Evolutionary conservation across 345 rosid genomes (phyloP).

Genomic region (Xanthoceras sorbifolium): DNA sequence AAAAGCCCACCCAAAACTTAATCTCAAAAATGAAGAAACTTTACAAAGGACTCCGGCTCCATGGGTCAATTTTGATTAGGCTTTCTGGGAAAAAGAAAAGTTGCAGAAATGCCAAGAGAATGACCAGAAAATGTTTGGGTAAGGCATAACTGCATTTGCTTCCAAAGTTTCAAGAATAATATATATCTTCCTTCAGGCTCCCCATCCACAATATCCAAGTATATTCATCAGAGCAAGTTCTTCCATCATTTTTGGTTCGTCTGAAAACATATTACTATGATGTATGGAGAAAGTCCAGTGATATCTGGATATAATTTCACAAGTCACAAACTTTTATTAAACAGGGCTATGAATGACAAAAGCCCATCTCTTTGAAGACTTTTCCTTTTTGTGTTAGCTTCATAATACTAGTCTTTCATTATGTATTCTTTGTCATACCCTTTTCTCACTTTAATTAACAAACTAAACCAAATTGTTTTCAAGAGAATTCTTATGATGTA

Average conservation of each 20-base stretch:
- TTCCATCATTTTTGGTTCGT: neutral
- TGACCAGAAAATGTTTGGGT: neutral
- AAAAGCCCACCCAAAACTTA: no score
- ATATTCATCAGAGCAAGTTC: neutral
- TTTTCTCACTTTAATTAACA: neutral
- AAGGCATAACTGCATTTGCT: neutral
- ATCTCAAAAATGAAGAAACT: no score
- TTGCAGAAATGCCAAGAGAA: neutral
- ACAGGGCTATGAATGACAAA: no score
- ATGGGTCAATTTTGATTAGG: no score
- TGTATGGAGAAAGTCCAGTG: no score
- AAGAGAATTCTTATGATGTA: neutral
- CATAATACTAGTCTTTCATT: neutral
- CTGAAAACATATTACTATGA: neutral
- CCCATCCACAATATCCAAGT: neutral
- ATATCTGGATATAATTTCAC: no score
- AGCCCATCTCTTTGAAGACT: no score
- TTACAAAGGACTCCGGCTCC: no score
- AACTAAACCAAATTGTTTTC: constrained; percentile 4
- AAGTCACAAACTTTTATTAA: no score
- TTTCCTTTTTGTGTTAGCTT: neutral
- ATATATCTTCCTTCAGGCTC: neutral
- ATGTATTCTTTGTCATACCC: neutral
- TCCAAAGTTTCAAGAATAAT: neutral
- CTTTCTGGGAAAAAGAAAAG: no score